Evolutionary conservation across 1,139 yeast genomes (phyloP), one percentile per base, ranked within the genome.

Genomic region (Hansenula anomala): DNA sequence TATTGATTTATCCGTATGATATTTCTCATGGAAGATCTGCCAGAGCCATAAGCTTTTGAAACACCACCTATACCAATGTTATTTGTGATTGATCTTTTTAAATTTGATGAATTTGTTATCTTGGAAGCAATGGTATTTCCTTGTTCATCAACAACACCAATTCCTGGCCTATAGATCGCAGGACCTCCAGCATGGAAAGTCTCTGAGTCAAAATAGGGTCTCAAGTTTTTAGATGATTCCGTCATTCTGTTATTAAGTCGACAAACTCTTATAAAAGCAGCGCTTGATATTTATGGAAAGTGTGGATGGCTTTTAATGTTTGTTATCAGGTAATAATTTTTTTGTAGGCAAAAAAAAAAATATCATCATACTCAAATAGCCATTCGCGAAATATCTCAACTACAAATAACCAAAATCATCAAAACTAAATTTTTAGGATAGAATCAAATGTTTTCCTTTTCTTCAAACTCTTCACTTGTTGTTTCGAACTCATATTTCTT

Each of bases 121-220:
- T 64, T 65, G n/a, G 68, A 59, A 1, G 69, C 62, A 9, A 67
- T 52, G 4, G 66, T 57, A 28, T 50, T 44, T 3, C 71, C 70
- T 33, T 59, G 47, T 2, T 51, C 58, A 44, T 66, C 70, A 30
- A 63, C 49, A 10, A 78, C 75, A 28, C 86, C 86, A 16, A 73
- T 66, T 0, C 82, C 83, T 2, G 82, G 80, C 45, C 72, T 70
- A 51, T 67, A 79, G 8, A 77, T 69, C 18, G 80, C 84, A 27
- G 77, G 67, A 50, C 80, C 78, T 9, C 84, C 86, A 2, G 81
- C 79, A 55, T 80, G 71, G 61, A 85, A 85, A 2, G 83, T 67
- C 32, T 74, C 83, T 29, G 84, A 76, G 58, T 82, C 80, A 56
- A 81, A 80, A 59, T 85, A 85, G 4, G 95, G 95, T 59, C 95